A percentile compares a stretch with the other conserved stretches of the same genome.
phyloP scores from a whole-genome alignment of 2,329 filamentous ascomycete genomes.

The Aureobasidium sp. region DNA sequence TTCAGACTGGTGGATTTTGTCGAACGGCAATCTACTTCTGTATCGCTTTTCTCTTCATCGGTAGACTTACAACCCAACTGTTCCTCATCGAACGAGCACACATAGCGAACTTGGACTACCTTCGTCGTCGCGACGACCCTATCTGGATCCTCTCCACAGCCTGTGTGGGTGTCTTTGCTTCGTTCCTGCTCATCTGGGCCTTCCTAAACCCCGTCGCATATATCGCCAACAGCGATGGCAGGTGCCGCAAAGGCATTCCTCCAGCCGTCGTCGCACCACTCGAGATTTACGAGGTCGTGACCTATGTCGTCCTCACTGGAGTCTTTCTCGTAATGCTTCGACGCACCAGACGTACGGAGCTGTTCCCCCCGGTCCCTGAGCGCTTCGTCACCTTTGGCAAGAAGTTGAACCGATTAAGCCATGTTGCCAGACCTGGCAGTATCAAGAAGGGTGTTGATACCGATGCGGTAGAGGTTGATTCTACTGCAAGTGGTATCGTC shows the following conservation, averaged over 20 bases:
- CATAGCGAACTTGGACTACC: slow-evolving; percentile 30
- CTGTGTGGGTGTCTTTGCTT: slow-evolving; percentile 19
- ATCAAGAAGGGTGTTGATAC: neutral
- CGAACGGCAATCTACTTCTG: slow-evolving; percentile 32
- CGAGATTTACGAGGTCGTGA: slow-evolving; percentile 32
- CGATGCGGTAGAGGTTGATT: neutral
- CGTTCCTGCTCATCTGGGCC: slow-evolving; percentile 20
- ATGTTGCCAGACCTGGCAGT: neutral
- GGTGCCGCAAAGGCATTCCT: slow-evolving; percentile 36
- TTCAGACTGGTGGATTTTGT: slow-evolving; percentile 25
- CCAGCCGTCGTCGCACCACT: slow-evolving; percentile 31
- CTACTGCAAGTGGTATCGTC: neutral
- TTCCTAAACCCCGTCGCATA: slow-evolving; percentile 27
- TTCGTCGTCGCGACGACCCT: slow-evolving; percentile 28
- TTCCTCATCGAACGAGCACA: slow-evolving; percentile 38
- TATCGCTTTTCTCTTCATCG: slow-evolving; percentile 32
- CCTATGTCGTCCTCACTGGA: slow-evolving; percentile 35
- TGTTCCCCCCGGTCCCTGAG: neutral
- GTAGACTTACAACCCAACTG: slow-evolving; percentile 32
- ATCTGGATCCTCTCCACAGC: slow-evolving; percentile 31
- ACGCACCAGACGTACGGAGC: slow-evolving; percentile 15
- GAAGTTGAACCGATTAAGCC: neutral
- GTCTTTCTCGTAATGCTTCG: slow-evolving; percentile 33
- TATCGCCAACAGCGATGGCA: slow-evolving; percentile 27
- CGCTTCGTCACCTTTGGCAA: slow-evolving; percentile 6